Conservation (phyloP, 306 rosid species). For the Quercus glauca region DNA sequence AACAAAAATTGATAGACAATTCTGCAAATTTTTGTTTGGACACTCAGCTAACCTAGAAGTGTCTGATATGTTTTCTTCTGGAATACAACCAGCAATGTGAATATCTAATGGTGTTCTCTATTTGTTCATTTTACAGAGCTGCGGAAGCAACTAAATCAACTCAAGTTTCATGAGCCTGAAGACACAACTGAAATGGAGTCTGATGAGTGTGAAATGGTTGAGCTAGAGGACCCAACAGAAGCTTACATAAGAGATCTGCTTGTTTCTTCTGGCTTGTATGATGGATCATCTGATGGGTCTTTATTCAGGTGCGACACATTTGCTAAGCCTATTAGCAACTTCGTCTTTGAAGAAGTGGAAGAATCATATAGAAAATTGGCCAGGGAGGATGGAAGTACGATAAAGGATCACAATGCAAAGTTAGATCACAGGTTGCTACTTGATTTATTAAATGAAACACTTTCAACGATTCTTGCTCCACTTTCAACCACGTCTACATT, state of each 20-base stretch:
- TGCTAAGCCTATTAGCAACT: conserved; percentile 64
- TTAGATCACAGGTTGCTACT: conserved; percentile 55
- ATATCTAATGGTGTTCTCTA: conserved; percentile 17
- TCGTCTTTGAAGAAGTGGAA: conserved; percentile 84
- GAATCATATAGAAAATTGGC: conserved; percentile 49
- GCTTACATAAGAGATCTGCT: conserved; percentile 81
- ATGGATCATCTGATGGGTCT: conserved; percentile 67
- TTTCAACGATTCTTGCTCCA: conserved; percentile 63
- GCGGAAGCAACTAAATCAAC: conserved; percentile 80
- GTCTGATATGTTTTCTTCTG: conserved; percentile 4
- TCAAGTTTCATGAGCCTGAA: conserved; percentile 54
- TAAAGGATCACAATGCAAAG: conserved; percentile 39
- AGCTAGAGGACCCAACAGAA: conserved; percentile 71
- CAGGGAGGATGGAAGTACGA: conserved; percentile 31
- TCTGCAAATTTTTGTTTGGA: not conserved
- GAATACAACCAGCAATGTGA: conserved; percentile 5
- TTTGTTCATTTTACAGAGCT: conserved; percentile 52
- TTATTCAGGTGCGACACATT: conserved; percentile 56
- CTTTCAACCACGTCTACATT: conserved; percentile 43
- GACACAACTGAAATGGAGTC: conserved; percentile 42
- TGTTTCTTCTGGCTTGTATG: conserved; percentile 82
- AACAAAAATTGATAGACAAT: not conserved
- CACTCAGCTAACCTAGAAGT: not conserved
- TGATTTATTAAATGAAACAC: conserved; percentile 82
- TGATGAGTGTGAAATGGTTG: conserved; percentile 44